phyloP scores from a whole-genome alignment of 1,139 yeast genomes.

The Insectozyma bohioensis region DNA sequence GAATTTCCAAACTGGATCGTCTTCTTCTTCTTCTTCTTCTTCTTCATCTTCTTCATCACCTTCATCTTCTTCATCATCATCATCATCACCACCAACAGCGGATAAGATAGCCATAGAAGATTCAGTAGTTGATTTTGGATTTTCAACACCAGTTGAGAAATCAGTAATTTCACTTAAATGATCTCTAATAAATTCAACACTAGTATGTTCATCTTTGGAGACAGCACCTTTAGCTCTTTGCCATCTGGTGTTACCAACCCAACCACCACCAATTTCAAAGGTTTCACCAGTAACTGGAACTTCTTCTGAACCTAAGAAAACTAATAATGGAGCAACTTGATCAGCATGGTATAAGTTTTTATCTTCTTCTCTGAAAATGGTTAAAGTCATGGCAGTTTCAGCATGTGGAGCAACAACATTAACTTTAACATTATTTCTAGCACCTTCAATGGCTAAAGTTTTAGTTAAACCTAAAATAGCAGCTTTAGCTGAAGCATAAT shows the following conservation, averaged over 20 bases:
- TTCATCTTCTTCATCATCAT: conserved; percentile 47
- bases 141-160: conserved; percentile 58
- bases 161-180: conserved; percentile 66
- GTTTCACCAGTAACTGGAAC: conserved; percentile 51
- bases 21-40: conserved; percentile 50
- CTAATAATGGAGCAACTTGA: conserved; percentile 88
- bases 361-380: conserved; percentile 77
- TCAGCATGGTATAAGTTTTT: conserved; percentile 81
- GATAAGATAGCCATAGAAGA: conserved; percentile 75
- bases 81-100: conserved; percentile 57
- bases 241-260: conserved; percentile 95
- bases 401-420: conserved; percentile 96
- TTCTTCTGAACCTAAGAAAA: conserved; percentile 72
- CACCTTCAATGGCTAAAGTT: conserved; percentile 90
- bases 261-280: conserved; percentile 72
- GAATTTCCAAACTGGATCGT: conserved; percentile 47
- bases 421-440: conserved; percentile 69
- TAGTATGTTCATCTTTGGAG: conserved; percentile 50
- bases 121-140: conserved; percentile 69
- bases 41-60: conserved; percentile 51
- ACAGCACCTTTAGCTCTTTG: conserved; percentile 89
- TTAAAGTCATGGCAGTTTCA: conserved; percentile 94
- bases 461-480: conserved; percentile 84
- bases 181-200: conserved; percentile 71
- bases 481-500: conserved; percentile 91